Conservation (phyloP, 140 eudicot species). For the Stevia rebaudiana region DNA sequence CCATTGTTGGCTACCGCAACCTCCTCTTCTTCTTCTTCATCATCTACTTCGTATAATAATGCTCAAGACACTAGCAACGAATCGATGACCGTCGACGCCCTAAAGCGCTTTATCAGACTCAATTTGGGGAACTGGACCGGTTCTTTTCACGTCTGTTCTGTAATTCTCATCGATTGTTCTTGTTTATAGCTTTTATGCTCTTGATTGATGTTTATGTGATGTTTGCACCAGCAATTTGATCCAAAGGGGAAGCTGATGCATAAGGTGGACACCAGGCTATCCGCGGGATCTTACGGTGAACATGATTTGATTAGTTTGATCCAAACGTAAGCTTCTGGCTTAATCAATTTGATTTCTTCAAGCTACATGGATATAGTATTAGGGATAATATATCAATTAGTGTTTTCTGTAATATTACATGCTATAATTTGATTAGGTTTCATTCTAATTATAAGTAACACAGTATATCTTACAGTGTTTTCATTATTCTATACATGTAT, state of each 20-base stretch:
- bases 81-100: constrained; percentile 53
- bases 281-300: constrained; percentile 81
- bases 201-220: neutral
- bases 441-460: too few relatives aligned
- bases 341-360: neutral
- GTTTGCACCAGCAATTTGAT: constrained; percentile 67
- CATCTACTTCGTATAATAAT: constrained; percentile 20
- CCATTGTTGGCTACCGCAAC: constrained; percentile 22
- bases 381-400: too few relatives aligned
- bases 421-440: too few relatives aligned
- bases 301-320: constrained; percentile 76
- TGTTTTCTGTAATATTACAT: too few relatives aligned
- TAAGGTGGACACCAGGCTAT: constrained; percentile 59
- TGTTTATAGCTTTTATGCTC: neutral
- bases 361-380: neutral
- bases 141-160: constrained; percentile 58
- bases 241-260: constrained; percentile 54
- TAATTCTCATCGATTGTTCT: neutral
- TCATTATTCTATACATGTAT: too few relatives aligned
- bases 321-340: constrained; percentile 60
- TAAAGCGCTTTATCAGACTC: constrained; percentile 63
- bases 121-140: constrained; percentile 87
- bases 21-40: constrained; percentile 26
- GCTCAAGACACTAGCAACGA: constrained; percentile 21
- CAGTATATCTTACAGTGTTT: too few relatives aligned